Evolutionary conservation across 768 basidiomycete species (phyloP).

Genomic region (Termitomyces sp.): DNA sequence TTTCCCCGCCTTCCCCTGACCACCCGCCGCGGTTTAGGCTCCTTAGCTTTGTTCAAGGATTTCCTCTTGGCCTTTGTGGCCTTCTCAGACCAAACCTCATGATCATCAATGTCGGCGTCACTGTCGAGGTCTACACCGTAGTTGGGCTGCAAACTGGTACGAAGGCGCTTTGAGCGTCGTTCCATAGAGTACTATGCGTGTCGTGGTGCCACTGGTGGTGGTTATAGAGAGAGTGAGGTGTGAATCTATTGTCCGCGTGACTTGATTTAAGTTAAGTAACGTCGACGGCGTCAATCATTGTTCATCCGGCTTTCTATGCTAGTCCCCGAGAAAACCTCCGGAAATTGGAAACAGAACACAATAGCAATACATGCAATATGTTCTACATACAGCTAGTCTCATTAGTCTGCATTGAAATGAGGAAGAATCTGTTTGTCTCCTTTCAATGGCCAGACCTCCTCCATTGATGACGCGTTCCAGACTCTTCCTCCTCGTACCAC

Average conservation of each 20-base stretch:
- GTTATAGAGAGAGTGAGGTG: neutral
- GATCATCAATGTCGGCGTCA: neutral
- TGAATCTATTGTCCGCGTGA: neutral
- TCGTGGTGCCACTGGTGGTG: neutral
- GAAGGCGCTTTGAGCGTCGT: conserved; percentile 1
- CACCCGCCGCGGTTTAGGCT: conserved; percentile 1
- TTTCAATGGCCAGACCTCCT: conserved; percentile 65
- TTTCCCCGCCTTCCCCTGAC: conserved; percentile 16
- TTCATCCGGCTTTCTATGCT: neutral
- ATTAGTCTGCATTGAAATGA: conserved; percentile 48
- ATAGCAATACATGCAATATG: neutral
- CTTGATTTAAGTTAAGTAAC: neutral
- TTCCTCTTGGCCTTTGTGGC: neutral
- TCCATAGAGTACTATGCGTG: neutral
- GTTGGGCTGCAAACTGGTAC: neutral
- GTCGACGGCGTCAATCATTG: neutral
- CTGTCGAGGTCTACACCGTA: neutral
- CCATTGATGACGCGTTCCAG: conserved; percentile 64
- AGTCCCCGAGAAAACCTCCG: neutral
- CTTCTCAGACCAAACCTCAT: neutral
- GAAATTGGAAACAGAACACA: neutral
- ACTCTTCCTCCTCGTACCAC: conserved; percentile 66
- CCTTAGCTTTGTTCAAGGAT: neutral
- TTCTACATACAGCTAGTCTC: neutral
- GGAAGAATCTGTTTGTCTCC: conserved; percentile 50